Evolutionary conservation across 1,139 yeast genomes (phyloP).

Genomic region (Scheffersomyces lignicola): DNA sequence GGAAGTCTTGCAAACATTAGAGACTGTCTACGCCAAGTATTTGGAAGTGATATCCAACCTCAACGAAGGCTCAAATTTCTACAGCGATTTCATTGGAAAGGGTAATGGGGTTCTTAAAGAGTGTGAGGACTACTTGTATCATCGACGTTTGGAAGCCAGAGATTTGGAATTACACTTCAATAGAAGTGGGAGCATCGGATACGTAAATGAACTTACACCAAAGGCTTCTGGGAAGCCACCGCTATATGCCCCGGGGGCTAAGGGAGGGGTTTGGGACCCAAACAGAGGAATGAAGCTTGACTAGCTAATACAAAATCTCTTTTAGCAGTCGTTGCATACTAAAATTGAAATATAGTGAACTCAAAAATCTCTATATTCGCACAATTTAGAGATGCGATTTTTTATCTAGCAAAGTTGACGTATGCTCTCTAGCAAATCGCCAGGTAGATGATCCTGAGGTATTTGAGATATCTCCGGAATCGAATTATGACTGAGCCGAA

Average conservation of each 20-base stretch:
- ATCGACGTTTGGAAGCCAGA: conserved; percentile 53
- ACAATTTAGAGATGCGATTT: no score
- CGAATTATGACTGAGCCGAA: conserved; percentile 27
- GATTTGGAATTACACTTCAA: conserved; percentile 12
- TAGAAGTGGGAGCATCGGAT: not conserved
- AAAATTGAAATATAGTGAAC: no score
- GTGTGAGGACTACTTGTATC: conserved; percentile 55
- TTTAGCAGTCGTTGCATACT: no score
- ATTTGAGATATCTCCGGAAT: conserved; percentile 23
- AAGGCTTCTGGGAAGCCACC: conserved; percentile 1
- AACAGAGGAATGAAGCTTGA: conserved; percentile 32
- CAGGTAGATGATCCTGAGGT: conserved; percentile 11
- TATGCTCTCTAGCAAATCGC: no score
- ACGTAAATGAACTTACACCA: conserved; percentile 3
- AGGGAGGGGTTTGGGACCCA: conserved; percentile 32
- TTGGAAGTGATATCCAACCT: conserved; percentile 59
- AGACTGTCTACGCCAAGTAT: conserved; percentile 53
- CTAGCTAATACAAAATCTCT: conserved; percentile 5
- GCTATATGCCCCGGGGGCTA: conserved; percentile 9
- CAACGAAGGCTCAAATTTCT: conserved; percentile 70
- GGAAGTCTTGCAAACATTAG: conserved; percentile 53
- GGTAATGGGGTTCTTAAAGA: conserved; percentile 48
- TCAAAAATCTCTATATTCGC: no score
- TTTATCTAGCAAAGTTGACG: no score
- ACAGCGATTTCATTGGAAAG: conserved; percentile 58